phyloP scores from a whole-genome alignment of 768 basidiomycete genomes.

The Suillus clintonianus region DNA sequence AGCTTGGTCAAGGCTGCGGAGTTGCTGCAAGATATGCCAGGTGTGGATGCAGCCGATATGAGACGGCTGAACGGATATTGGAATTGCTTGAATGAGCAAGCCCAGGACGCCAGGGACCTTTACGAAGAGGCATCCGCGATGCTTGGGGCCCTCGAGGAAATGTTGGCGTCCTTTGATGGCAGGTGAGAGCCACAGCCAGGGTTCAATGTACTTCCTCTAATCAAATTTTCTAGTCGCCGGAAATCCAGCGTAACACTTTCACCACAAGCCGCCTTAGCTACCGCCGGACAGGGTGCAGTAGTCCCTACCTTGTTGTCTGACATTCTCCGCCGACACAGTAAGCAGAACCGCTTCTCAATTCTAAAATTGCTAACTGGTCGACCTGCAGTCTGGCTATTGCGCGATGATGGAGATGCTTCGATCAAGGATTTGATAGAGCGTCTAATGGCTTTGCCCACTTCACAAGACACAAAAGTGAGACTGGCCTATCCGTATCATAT shows the following conservation, averaged over 20 bases:
- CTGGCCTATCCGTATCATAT: background rate
- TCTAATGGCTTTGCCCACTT: conserved; percentile 56
- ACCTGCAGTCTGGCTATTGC: conserved; percentile 64
- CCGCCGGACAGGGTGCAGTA: conserved; percentile 47
- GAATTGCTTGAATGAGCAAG: conserved; percentile 32
- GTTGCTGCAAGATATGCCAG: conserved; percentile 47
- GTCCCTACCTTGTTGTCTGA: conserved; percentile 62
- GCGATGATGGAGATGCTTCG: conserved; percentile 54
- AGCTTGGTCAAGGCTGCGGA: conserved; percentile 53
- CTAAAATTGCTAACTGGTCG: conserved; percentile 3
- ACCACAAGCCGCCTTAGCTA: conserved; percentile 17
- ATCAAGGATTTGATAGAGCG: conserved; percentile 58
- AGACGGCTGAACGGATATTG: conserved; percentile 58
- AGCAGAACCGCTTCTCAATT: conserved; percentile 24
- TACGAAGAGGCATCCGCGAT: conserved; percentile 59
- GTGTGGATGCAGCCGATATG: conserved; percentile 60
- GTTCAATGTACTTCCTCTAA: background rate
- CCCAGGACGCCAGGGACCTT: conserved; percentile 49
- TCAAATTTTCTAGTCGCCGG: conserved; percentile 37
- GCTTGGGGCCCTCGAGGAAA: conserved; percentile 61
- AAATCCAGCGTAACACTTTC: conserved; percentile 43
- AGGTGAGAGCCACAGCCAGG: conserved; percentile 37
- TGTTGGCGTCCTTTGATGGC: conserved; percentile 55
- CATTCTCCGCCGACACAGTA: conserved; percentile 70
- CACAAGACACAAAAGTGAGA: conserved; percentile 57